Conservation (phyloP, 805 yeast species). For the Candida germanica region DNA sequence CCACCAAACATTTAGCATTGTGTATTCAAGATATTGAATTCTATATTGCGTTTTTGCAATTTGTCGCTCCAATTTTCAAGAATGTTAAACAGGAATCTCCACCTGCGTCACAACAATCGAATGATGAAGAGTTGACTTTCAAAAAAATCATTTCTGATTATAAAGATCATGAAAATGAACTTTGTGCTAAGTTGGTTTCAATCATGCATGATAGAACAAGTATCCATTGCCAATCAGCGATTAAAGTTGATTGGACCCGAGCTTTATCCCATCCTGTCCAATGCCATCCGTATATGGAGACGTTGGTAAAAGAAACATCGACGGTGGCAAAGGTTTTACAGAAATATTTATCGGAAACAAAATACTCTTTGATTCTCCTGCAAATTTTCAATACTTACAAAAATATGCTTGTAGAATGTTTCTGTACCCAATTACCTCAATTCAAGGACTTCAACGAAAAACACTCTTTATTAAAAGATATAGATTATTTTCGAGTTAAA, state of each 20-base stretch:
- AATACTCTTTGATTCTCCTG: conserved; percentile 44
- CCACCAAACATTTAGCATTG: conserved; percentile 67
- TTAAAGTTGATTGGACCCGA: conserved; percentile 48
- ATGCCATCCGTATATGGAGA: conserved; percentile 63
- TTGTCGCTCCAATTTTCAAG: conserved; percentile 19
- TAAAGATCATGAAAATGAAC: conserved; percentile 60
- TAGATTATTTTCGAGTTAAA: conserved; percentile 62
- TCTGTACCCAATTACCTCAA: conserved; percentile 45
- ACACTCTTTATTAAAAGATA: conserved; percentile 54
- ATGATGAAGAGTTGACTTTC: conserved; percentile 29
- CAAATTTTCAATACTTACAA: conserved; percentile 59
- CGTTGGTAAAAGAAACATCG: conserved; percentile 61
- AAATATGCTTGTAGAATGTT: conserved; percentile 48
- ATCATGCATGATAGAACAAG: conserved; percentile 66
- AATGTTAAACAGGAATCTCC: conserved; percentile 1
- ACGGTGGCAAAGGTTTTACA: conserved; percentile 59
- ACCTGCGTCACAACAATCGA: conserved; percentile 6
- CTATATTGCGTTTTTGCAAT: conserved; percentile 32
- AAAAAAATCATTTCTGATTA: conserved; percentile 35
- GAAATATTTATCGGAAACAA: conserved; percentile 52
- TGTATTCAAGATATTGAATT: conserved; percentile 63
- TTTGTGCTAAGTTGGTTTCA: conserved; percentile 61
- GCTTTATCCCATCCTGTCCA: conserved; percentile 41
- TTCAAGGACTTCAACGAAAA: conserved; percentile 52
- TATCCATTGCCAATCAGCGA: conserved; percentile 47